Evolutionary conservation across 805 yeast genomes (phyloP), one percentile per base, ranked within the genome.

Genomic region (Barnettozyma siamensis): DNA sequence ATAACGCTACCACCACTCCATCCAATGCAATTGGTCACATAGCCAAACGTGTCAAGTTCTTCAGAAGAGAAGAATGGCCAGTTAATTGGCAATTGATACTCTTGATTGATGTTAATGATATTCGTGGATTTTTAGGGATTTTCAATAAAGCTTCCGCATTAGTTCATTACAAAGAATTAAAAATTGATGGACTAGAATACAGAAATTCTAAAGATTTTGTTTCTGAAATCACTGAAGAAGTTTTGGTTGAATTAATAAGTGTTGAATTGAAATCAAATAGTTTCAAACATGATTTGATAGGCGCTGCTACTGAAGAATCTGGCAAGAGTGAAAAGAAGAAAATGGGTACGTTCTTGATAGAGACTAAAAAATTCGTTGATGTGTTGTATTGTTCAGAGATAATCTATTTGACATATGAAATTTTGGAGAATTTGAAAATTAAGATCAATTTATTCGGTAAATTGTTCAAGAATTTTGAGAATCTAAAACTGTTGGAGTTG

Each of bases 11-110:
- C 29, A 26, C 7, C 13, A 26, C n/a, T n/a, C n/a, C n/a, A n/a
- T n/a, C n/a, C n/a, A n/a, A n/a, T n/a, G 15, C 20, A 7, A 24
- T 28, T 12, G 34, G 20, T 30, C 35, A 31, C 7, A 28, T 35
- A 8, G 15, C 32, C 4, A 40, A 35, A 17, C 27, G 38, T 16
- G 36, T 76, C 28, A 60, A 64, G 42, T 62, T 66, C 44, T 69
- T 42, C 48, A 65, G 44, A 42, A 53, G 51, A 51, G 62, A 42
- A 7, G 57, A 50, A 28, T 65, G 70, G 72, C 58, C 70, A 0
- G 37, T 49, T 1, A 59, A 61, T 31, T 69, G 73, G 73, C 64
- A 59, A 40, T 50, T 69, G 19, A 54, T 66, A 3, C 58, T 66
- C 1, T 53, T 62, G 0, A 48, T 61, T 16, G 58, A 57, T 15